These are phyloP conservation scores for Forsythia suspensa DNA, from an alignment of 257 asterid species.

Conservation along the genomic window DNA sequence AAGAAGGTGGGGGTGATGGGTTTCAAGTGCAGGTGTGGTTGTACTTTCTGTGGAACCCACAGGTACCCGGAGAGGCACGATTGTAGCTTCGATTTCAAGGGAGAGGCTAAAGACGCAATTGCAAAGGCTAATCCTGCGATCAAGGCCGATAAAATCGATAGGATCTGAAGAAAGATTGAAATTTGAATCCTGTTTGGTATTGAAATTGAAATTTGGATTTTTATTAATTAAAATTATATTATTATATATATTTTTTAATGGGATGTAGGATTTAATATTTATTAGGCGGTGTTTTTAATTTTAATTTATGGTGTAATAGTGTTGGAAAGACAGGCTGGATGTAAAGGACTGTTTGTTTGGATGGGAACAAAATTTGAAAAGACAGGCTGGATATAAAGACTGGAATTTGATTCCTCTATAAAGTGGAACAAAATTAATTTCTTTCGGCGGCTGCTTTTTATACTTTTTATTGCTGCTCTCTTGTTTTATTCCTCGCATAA, in stretches of 20 bases:
- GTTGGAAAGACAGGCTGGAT: background rate
- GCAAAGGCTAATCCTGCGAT: slow-evolving; percentile 50
- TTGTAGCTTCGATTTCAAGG: slow-evolving; percentile 49
- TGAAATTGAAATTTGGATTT: background rate
- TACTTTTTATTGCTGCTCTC: no score
- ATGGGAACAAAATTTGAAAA: no score
- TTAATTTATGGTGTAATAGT: background rate
- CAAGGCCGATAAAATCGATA: slow-evolving; percentile 42
- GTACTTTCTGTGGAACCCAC: slow-evolving; percentile 50
- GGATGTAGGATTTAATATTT: background rate
- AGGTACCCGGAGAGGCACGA: slow-evolving; percentile 51
- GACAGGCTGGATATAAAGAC: background rate
- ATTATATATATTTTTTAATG: no score
- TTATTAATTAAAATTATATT: no score
- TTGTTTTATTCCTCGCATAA: no score
- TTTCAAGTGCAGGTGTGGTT: slow-evolving; percentile 48
- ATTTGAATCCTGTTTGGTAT: background rate
- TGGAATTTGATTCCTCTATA: no score
- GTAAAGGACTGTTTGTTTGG: background rate
- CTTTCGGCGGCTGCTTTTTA: no score
- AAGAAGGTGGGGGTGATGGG: slow-evolving; percentile 49
- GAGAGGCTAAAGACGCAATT: slow-evolving; percentile 29
- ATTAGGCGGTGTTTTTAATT: background rate
- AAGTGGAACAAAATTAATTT: no score
- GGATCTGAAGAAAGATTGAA: slow-evolving; percentile 13